Evolutionary conservation across 257 asterid species (phyloP), one percentile per base, ranked within the genome.

Genomic region (Asclepias syriaca): DNA sequence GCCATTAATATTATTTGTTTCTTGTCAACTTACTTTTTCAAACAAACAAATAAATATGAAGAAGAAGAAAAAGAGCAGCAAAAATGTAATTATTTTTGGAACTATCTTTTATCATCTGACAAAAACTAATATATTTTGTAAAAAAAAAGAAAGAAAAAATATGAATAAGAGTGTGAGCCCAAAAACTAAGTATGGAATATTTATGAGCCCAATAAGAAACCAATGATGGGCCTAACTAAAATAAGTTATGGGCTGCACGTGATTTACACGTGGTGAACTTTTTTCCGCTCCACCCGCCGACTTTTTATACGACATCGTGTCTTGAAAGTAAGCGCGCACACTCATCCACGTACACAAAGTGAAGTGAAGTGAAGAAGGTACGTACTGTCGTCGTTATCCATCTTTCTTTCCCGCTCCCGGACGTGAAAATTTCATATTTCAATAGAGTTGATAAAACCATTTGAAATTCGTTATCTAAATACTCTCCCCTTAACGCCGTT

Each of bases 401-500:
- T 40, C 32, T 69, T 50, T 58, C 74, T 29, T 29, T 29, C 61
- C 67, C 76, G 60, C 57, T 51, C 57, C 70, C 91, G 93, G 93
- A 85, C 75, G 55, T 76, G 76, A 84, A 75, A 43, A 69, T 63
- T 61, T 72, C 60, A 70, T 48, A 75, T 56, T 84, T 72, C 75
- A 84, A 72, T 85, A 65, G 75, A 74, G 65, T 87, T 89, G 66
- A 82, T 71, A 43, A 55, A 55, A 64, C 72, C 74, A 66, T 83
- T 82, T 82, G 75, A 68, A 74, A 79, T 77, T 84, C 96, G 96
- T 80, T 87, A 89, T 87, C 87, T 82, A 69, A 10, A 67, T 32
- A 6, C 71, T 73, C 5, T 6, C 55, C 69, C 19, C 74, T 34
- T 3, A 46, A 48, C 65, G 56, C 46, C 61, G 69, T 27, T 56